A percentile compares a stretch with the other conserved stretches of the same genome.
These are phyloP conservation scores for Fusarium phyllophilum DNA, from an alignment of 2,329 filamentous ascomycete species.

Conservation along the genomic window DNA sequence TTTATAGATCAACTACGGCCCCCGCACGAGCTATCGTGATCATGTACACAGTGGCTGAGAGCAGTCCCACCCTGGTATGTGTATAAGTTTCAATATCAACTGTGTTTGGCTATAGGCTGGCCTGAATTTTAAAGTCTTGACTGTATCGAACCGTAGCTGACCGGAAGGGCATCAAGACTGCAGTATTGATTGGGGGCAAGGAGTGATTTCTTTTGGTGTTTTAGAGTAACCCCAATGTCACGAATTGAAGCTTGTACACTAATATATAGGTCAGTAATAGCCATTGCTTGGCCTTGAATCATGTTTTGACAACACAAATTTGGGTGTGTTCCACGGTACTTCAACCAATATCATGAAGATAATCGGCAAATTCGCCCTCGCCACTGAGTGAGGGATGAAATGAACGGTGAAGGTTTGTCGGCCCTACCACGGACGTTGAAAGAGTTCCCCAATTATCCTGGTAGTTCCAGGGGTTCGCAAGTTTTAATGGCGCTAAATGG, in stretches of 20 bases:
- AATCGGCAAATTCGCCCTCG: not conserved
- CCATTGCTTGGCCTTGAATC: not conserved
- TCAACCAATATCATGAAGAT: not conserved
- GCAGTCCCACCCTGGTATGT: not conserved
- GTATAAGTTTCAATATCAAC: not conserved
- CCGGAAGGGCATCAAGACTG: not conserved
- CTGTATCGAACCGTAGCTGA: not conserved
- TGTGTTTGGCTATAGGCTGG: not conserved
- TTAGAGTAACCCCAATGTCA: constrained; percentile 17
- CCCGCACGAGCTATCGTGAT: constrained; percentile 5
- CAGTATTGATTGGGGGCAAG: not conserved
- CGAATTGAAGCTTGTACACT: not conserved
- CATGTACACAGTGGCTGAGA: not conserved
- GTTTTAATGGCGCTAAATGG: constrained; percentile 27
- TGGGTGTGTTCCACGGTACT: not conserved
- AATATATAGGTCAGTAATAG: not conserved
- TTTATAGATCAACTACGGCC: not conserved
- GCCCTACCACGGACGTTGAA: constrained; percentile 29
- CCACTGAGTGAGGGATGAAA: constrained; percentile 5
- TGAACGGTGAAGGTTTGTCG: constrained; percentile 22
- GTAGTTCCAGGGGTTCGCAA: constrained; percentile 23
- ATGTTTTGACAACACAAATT: not conserved
- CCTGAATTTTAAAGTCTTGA: not conserved
- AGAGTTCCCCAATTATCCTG: constrained; percentile 20
- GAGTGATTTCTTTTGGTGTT: not conserved